A percentile compares a stretch with the other conserved stretches of the same genome.
Evolutionary conservation across 1,284 basidiomycete genomes (phyloP).

Genomic region (Cronartium quercuum): DNA sequence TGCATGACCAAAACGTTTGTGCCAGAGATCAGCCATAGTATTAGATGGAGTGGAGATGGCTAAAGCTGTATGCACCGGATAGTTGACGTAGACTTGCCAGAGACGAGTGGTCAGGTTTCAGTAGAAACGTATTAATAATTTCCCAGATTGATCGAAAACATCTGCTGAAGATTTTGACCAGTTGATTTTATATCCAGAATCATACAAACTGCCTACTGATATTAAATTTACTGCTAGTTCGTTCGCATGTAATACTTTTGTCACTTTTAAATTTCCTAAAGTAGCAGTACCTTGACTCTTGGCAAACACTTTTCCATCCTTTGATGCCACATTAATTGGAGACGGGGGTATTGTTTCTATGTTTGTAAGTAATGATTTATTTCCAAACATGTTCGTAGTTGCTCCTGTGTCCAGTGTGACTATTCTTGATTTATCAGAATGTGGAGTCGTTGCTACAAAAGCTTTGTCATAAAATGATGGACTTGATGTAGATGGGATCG

Average conservation of each 20-base stretch:
- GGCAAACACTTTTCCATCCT: not conserved
- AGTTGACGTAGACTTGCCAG: not conserved
- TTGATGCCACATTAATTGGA: not conserved
- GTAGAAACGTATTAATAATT: not conserved
- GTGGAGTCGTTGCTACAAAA: not conserved
- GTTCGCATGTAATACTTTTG: not conserved
- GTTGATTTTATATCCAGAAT: not conserved
- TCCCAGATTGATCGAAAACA: not conserved
- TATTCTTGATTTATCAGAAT: not conserved
- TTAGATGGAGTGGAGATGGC: not conserved
- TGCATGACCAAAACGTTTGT: not conserved
- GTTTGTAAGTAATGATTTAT: not conserved
- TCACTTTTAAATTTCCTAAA: not conserved
- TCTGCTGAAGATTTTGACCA: not conserved
- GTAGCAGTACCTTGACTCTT: not conserved
- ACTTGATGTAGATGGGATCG: not conserved
- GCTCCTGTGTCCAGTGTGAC: not conserved
- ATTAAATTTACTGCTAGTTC: not conserved
- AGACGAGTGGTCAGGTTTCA: not conserved
- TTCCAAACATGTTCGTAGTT: not conserved
- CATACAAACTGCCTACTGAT: not conserved
- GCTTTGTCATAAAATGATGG: not conserved
- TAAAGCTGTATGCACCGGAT: not conserved
- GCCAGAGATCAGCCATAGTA: not conserved
- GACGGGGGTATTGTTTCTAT: not conserved